phyloP scores from a whole-genome alignment of 1,139 yeast species.

The Yamadazyma oceani region DNA sequence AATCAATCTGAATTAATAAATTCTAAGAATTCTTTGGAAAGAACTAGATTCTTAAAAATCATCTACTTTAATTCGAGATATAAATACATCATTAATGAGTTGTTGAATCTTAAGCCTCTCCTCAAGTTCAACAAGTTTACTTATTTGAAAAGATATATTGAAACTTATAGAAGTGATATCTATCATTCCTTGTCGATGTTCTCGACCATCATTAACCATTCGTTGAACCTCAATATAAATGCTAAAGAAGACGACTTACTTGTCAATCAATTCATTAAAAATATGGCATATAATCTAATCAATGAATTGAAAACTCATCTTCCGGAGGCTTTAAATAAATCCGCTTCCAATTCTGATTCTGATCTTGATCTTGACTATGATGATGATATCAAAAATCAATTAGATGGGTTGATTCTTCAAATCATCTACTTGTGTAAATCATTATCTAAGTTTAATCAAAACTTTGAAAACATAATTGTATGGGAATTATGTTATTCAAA shows the following conservation, averaged over 20 bases:
- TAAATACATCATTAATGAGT: conserved; percentile 59
- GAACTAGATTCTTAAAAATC: conserved; percentile 35
- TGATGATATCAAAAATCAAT: conserved; percentile 40
- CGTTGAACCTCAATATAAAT: conserved; percentile 14
- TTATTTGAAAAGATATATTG: conserved; percentile 75
- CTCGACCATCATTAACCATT: conserved; percentile 54
- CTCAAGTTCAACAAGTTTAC: conserved; percentile 54
- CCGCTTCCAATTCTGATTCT: conserved; percentile 3
- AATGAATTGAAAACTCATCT: conserved; percentile 28
- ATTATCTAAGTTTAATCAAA: conserved; percentile 66
- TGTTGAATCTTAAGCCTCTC: conserved; percentile 57
- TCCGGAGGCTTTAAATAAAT: conserved; percentile 23
- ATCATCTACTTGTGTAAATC: conserved; percentile 77
- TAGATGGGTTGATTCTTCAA: conserved; percentile 69
- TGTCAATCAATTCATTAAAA: conserved; percentile 35
- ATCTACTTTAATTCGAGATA: conserved; percentile 56
- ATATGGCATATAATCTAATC: conserved; percentile 28
- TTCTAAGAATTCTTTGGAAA: conserved; percentile 11
- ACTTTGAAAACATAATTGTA: conserved; percentile 52
- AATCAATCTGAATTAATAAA: conserved; percentile 13
- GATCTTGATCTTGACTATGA: conserved; percentile 22
- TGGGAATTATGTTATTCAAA: conserved; percentile 34
- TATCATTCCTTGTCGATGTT: conserved; percentile 71
- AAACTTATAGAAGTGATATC: conserved; percentile 78
- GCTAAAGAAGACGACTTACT: conserved; percentile 27